Evolutionary conservation across 768 basidiomycete genomes (phyloP).

Genomic region (Pleurotus platypus): DNA sequence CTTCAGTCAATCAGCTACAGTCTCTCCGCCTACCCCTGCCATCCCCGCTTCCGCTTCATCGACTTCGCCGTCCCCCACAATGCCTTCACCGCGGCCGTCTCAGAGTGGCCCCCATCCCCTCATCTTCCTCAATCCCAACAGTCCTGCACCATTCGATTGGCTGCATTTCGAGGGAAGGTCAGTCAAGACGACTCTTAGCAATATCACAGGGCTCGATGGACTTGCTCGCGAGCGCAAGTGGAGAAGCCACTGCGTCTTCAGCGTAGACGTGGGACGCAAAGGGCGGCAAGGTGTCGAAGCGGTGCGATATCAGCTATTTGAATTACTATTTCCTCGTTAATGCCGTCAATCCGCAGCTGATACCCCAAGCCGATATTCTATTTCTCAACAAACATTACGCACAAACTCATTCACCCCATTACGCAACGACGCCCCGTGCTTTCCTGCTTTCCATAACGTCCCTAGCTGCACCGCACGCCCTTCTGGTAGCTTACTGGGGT

Average conservation of each 20-base stretch:
- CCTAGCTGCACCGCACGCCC: slow-evolving; percentile 65
- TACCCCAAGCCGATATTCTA: slow-evolving; percentile 80
- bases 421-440: slow-evolving; percentile 65
- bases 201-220: slow-evolving; percentile 76
- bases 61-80: slow-evolving; percentile 29
- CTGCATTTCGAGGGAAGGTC: slow-evolving; percentile 82
- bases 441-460: slow-evolving; percentile 72
- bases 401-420: slow-evolving; percentile 53
- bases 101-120: slow-evolving; percentile 24
- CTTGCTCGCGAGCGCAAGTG: slow-evolving; percentile 81
- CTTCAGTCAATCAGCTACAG: slow-evolving; percentile 23
- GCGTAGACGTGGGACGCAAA: slow-evolving; percentile 72
- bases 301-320: slow-evolving; percentile 38
- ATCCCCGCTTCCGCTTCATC: slow-evolving; percentile 30
- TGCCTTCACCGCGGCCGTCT: slow-evolving; percentile 23
- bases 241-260: slow-evolving; percentile 80
- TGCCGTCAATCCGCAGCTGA: slow-evolving; percentile 44
- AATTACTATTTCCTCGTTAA: slow-evolving; percentile 6
- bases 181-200: slow-evolving; percentile 74
- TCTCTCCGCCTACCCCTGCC: slow-evolving; percentile 22
- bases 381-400: slow-evolving; percentile 77
- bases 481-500: slow-evolving; percentile 83
- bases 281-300: slow-evolving; percentile 77
- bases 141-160: slow-evolving; percentile 83
- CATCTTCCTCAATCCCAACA: slow-evolving; percentile 42